These are phyloP conservation scores for Truncatella angustata DNA, from an alignment of 2,329 filamentous ascomycete genomes.

Conservation along the genomic window DNA sequence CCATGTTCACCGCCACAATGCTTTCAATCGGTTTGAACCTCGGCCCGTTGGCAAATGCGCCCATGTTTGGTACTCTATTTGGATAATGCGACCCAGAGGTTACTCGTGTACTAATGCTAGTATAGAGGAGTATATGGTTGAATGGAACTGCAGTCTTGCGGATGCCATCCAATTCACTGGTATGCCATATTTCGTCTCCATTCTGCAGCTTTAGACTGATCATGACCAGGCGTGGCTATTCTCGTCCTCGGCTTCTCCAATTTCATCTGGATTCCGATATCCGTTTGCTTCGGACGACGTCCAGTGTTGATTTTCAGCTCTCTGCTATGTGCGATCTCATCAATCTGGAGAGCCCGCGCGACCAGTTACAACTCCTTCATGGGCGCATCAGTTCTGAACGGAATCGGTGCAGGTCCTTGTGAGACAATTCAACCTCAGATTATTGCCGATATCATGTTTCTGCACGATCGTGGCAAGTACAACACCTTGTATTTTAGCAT, in stretches of 20 bases:
- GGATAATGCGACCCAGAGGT: no score
- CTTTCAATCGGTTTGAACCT: conserved; percentile 41
- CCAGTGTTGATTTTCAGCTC: conserved; percentile 44
- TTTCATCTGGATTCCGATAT: conserved; percentile 51
- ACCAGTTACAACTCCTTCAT: conserved; percentile 60
- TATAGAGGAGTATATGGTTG: conserved; percentile 50
- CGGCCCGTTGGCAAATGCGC: conserved; percentile 38
- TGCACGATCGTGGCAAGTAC: conserved; percentile 62
- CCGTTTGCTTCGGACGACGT: conserved; percentile 45
- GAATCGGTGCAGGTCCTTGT: conserved; percentile 59
- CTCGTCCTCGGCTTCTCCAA: conserved; percentile 46
- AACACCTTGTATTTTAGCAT: conserved; percentile 53
- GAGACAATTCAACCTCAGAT: conserved; percentile 62
- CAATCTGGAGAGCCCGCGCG: conserved; percentile 54
- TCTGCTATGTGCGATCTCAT: conserved; percentile 40
- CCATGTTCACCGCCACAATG: conserved; percentile 31
- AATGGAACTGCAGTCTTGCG: conserved; percentile 51
- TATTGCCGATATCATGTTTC: conserved; percentile 64
- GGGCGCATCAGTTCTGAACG: conserved; percentile 54
- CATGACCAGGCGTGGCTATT: conserved; percentile 39
- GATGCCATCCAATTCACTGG: conserved; percentile 47
- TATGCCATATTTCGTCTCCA: not conserved
- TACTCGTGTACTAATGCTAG: not conserved
- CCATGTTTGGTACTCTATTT: conserved; percentile 51
- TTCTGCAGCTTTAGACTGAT: not conserved